phyloP scores from a whole-genome alignment of 768 basidiomycete species.

The Leccinum imitatum region DNA sequence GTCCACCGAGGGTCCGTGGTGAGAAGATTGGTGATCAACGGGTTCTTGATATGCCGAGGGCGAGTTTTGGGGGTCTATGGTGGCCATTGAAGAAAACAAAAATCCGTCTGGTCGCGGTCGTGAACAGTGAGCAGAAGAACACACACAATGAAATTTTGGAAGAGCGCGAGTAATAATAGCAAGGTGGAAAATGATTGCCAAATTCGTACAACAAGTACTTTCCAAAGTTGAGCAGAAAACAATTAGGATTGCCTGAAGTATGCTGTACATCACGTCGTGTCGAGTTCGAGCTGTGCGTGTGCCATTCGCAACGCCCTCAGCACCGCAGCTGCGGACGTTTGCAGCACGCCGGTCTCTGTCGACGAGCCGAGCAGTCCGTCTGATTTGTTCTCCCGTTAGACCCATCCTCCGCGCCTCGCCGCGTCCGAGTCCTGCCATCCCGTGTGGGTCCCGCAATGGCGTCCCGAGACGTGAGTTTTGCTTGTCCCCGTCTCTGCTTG shows the following conservation, averaged over 20 bases:
- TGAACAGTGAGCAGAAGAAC: conserved; percentile 17
- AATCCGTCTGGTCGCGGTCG: conserved; percentile 18
- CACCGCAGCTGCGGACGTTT: conserved; percentile 25
- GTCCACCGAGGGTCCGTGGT: conserved; percentile 42
- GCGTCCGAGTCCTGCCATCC: conserved; percentile 8
- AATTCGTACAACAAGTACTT: conserved; percentile 2
- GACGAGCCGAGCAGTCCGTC: conserved; percentile 25
- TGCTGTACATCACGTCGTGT: conserved; percentile 18
- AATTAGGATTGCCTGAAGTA: conserved; percentile 26
- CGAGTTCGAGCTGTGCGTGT: conserved; percentile 8
- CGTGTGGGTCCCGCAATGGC: conserved; percentile 5
- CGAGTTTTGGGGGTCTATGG: conserved; percentile 23
- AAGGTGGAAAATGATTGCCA: conserved; percentile 23
- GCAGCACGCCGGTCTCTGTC: conserved; percentile 21
- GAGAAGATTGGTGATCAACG: conserved; percentile 47
- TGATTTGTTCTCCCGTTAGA: conserved; percentile 19
- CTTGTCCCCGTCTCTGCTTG: conserved; percentile 9
- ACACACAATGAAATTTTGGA: conserved; percentile 30
- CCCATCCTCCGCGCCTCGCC: conserved; percentile 11
- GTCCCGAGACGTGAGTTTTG: conserved; percentile 31
- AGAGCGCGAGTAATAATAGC: conserved; percentile 21
- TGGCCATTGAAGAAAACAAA: conserved; percentile 29
- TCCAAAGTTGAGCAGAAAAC: conserved; percentile 24
- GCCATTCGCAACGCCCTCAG: conserved; percentile 22
- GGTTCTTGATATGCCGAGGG: conserved; percentile 45